Conservation (phyloP, 768 basidiomycete genomes). For the Galerina marginata region DNA sequence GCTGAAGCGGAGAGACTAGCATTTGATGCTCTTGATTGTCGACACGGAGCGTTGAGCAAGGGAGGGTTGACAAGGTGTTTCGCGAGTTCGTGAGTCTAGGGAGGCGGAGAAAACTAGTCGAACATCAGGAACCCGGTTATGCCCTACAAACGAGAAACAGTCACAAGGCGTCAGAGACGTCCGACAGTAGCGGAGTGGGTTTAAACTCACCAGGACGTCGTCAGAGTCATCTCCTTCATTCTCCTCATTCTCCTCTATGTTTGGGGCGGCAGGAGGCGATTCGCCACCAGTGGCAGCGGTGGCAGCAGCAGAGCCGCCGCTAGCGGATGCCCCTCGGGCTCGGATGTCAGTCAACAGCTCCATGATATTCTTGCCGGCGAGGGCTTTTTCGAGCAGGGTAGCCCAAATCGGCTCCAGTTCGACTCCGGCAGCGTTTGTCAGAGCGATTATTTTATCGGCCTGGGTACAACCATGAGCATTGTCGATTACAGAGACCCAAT, state of each 20-base stretch:
- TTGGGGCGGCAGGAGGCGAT: slow-evolving; percentile 73
- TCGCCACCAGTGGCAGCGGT: slow-evolving; percentile 51
- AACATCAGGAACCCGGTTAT: slow-evolving; percentile 87
- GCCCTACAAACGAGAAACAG: no score
- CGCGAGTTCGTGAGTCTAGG: no score
- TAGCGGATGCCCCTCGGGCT: slow-evolving; percentile 87
- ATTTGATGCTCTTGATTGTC: no score
- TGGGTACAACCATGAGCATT: slow-evolving; percentile 33
- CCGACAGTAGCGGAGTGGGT: no score
- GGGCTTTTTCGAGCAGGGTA: slow-evolving; percentile 93
- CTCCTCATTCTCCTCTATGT: slow-evolving; percentile 85
- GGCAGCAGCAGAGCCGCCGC: slow-evolving; percentile 51
- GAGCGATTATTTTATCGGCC: slow-evolving; percentile 91
- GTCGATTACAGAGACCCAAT: not conserved
- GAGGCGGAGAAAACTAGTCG: slow-evolving; percentile 60
- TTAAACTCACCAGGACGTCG: slow-evolving; percentile 79
- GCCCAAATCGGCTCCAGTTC: slow-evolving; percentile 99
- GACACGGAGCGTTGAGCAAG: no score
- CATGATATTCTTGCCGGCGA: slow-evolving; percentile 98
- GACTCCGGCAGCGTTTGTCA: slow-evolving; percentile 82
- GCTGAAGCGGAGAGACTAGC: no score
- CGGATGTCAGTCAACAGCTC: slow-evolving; percentile 96
- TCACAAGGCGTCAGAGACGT: no score
- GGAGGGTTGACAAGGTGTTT: no score
- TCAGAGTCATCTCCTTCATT: slow-evolving; percentile 87